These are phyloP conservation scores for Plasmodium gonderi DNA, from an alignment of 169 alveolate species.

Conservation along the genomic window DNA sequence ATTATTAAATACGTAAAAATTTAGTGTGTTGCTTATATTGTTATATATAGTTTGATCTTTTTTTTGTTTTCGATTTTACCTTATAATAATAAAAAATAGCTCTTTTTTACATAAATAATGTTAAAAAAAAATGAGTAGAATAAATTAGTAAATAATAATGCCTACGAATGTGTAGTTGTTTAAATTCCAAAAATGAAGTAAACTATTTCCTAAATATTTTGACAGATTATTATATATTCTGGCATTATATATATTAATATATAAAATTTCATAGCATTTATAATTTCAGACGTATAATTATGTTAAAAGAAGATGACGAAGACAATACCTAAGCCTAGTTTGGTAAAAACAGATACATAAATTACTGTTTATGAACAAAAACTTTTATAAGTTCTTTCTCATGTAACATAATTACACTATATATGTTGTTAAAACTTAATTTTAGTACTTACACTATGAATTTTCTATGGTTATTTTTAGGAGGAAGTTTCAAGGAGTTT, in stretches of 20 bases:
- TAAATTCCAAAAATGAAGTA: too few species aligned
- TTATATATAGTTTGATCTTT: not conserved
- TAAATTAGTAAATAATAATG: not conserved
- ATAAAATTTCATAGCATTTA: not conserved
- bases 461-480: not conserved
- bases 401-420: not conserved
- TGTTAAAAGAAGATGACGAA: not conserved
- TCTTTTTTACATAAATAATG: not conserved
- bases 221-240: not conserved
- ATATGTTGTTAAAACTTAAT: not conserved
- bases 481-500: not conserved
- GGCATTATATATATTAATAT: not conserved
- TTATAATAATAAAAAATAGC: not conserved
- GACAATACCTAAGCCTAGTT: not conserved
- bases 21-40: not conserved
- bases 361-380: not conserved
- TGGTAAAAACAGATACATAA: not conserved
- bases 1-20: not conserved
- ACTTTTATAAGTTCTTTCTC: not conserved
- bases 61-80: not conserved
- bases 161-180: too few species aligned
- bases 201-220: too few species aligned
- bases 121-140: not conserved
- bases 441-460: not conserved
- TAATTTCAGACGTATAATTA: not conserved